Conservation (phyloP, 768 basidiomycete species). For the Suillus lakei region DNA sequence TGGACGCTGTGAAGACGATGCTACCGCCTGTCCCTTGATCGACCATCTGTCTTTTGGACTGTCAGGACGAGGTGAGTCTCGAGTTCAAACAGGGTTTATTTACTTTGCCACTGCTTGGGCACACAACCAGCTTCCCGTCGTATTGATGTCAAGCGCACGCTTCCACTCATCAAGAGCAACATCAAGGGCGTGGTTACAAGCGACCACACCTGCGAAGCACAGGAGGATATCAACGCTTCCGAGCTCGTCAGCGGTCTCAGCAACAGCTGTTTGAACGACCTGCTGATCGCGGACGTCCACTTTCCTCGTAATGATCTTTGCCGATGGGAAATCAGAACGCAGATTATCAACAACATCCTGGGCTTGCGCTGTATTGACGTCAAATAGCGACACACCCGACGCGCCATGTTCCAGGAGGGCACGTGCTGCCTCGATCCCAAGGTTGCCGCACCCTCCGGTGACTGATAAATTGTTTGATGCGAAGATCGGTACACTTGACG, state of each 20-base stretch:
- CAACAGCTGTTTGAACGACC: conserved; percentile 30
- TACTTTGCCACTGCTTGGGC: conserved; percentile 47
- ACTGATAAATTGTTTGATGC: conserved; percentile 29
- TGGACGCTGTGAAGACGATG: conserved; percentile 47
- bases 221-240: conserved; percentile 43
- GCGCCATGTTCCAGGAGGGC: conserved; percentile 50
- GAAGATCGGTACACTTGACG: neutral
- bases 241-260: conserved; percentile 30
- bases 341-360: conserved; percentile 21
- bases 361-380: conserved; percentile 19
- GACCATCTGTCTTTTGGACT: conserved; percentile 43
- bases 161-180: conserved; percentile 39
- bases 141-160: conserved; percentile 45
- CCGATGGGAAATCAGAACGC: conserved; percentile 30
- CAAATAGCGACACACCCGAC: conserved; percentile 31
- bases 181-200: conserved; percentile 37
- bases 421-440: conserved; percentile 42
- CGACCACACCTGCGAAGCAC: conserved; percentile 50
- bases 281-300: conserved; percentile 40
- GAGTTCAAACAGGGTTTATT: conserved; percentile 6
- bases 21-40: conserved; percentile 44
- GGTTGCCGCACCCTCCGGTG: conserved; percentile 47
- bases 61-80: neutral
- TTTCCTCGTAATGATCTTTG: conserved; percentile 36
- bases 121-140: conserved; percentile 51